Conservation (phyloP, 176 grass and related monocot species). For the Microstegium vimineum region DNA sequence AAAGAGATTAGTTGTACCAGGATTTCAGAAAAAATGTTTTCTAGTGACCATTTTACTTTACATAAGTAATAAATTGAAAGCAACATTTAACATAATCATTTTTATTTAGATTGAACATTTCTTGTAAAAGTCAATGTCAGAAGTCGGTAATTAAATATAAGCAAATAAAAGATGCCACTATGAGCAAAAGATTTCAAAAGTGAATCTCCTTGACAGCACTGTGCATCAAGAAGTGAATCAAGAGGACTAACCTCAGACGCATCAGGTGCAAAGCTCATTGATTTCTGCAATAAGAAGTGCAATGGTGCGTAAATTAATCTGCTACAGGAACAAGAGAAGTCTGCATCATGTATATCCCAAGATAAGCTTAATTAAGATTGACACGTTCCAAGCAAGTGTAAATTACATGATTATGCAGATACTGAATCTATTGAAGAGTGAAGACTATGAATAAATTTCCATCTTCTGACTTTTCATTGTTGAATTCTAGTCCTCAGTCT, state of each 20-base stretch:
- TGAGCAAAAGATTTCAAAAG: neutral
- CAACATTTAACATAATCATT: conserved; percentile 2
- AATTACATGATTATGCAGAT: neutral
- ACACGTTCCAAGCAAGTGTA: neutral
- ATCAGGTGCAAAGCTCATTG: conserved; percentile 55
- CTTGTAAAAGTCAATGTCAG: neutral
- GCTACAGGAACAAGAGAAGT: conserved; percentile 13
- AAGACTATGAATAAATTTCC: neutral
- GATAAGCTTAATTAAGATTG: conserved; percentile 23
- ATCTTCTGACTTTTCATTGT: neutral
- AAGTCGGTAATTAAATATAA: neutral
- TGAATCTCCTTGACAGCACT: neutral
- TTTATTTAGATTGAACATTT: conserved; percentile 4
- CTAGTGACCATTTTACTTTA: neutral
- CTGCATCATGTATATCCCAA: conserved; percentile 6
- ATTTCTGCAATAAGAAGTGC: conserved; percentile 58
- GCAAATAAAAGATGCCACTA: neutral
- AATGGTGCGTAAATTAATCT: conserved; percentile 8
- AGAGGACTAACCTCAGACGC: conserved; percentile 59
- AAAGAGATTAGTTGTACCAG: neutral
- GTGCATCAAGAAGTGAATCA: conserved; percentile 12
- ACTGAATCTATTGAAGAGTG: neutral
- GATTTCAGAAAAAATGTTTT: neutral
- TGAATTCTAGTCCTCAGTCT: neutral
- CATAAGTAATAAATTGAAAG: neutral